phyloP scores from a whole-genome alignment of 495 filamentous ascomycete species.

The Daldinia concentrica region DNA sequence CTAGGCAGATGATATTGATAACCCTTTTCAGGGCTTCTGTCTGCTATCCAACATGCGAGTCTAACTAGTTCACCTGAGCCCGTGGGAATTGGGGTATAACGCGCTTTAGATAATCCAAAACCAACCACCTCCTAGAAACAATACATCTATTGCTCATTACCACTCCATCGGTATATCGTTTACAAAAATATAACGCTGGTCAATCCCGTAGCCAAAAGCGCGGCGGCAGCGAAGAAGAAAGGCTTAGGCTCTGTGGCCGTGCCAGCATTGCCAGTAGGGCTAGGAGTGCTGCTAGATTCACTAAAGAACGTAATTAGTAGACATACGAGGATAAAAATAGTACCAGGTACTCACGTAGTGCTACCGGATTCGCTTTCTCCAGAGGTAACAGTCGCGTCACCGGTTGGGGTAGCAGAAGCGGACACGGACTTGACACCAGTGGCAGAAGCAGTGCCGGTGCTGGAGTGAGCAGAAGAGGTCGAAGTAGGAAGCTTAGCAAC shows the following conservation, averaged over 20 bases:
- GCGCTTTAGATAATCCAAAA: constrained; percentile 18
- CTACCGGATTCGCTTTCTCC: constrained; percentile 19
- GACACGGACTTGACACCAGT: constrained; percentile 21
- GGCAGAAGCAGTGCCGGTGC: constrained; percentile 27
- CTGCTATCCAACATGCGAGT: constrained; percentile 20
- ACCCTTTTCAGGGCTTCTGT: constrained; percentile 11
- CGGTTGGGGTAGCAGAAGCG: constrained; percentile 24
- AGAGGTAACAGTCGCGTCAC: constrained; percentile 9
- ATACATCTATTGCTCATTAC: constrained; percentile 3
- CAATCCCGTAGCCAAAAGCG: constrained; percentile 39
- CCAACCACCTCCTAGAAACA: constrained; percentile 7
- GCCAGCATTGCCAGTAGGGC: constrained; percentile 28
- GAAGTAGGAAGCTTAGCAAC: constrained; percentile 40
- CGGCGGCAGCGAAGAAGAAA: constrained; percentile 39
- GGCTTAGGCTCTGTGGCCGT: constrained; percentile 29
- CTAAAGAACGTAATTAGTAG: constrained; percentile 22
- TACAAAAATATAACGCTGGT: constrained; percentile 41
- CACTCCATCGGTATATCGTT: constrained; percentile 6
- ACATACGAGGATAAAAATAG: not conserved
- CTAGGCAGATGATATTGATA: constrained; percentile 9
- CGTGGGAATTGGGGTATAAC: constrained; percentile 35
- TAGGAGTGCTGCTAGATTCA: constrained; percentile 15
- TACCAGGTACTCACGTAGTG: constrained; percentile 28
- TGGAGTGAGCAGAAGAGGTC: constrained; percentile 29
- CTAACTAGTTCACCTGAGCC: constrained; percentile 16